These are phyloP conservation scores for Polygonum maritimum DNA, from an alignment of 148 eudicot species.

Conservation along the genomic window DNA sequence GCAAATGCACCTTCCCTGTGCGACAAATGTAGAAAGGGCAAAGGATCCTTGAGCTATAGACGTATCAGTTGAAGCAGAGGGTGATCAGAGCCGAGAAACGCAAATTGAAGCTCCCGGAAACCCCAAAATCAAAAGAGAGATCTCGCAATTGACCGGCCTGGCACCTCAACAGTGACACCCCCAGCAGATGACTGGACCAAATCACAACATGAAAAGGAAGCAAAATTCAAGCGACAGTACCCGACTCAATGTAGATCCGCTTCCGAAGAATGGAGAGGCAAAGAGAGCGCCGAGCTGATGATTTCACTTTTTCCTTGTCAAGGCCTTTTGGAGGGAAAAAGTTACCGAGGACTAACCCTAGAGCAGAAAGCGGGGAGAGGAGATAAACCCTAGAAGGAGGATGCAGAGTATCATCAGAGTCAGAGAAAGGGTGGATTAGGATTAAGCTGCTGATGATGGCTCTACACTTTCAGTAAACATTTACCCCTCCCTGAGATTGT, in stretches of 20 bases:
- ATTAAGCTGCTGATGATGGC: not conserved
- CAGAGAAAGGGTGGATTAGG: not conserved
- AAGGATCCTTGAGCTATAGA: not conserved
- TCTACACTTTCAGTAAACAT: conserved; percentile 5
- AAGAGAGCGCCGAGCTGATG: not conserved
- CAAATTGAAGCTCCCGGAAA: not conserved
- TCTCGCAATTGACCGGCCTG: not conserved
- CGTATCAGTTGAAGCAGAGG: not conserved
- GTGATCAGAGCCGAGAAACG: not conserved
- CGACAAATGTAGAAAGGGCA: not conserved
- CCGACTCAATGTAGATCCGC: conserved; percentile 3
- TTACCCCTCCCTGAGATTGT: conserved; percentile 1
- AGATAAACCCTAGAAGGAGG: not conserved
- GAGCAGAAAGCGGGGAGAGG: not conserved
- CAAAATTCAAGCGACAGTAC: not conserved
- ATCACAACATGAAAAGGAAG: not conserved
- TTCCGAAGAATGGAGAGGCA: not conserved
- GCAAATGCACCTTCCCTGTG: not conserved
- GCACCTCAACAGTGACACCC: not conserved
- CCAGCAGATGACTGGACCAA: not conserved
- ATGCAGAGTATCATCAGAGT: not conserved
- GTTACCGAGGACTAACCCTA: not conserved
- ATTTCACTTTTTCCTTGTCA: not conserved
- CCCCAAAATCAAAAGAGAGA: not conserved
- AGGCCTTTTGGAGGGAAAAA: not conserved